These are phyloP conservation scores for Vigna trinervia DNA, from an alignment of 306 rosid species.

Conservation along the genomic window DNA sequence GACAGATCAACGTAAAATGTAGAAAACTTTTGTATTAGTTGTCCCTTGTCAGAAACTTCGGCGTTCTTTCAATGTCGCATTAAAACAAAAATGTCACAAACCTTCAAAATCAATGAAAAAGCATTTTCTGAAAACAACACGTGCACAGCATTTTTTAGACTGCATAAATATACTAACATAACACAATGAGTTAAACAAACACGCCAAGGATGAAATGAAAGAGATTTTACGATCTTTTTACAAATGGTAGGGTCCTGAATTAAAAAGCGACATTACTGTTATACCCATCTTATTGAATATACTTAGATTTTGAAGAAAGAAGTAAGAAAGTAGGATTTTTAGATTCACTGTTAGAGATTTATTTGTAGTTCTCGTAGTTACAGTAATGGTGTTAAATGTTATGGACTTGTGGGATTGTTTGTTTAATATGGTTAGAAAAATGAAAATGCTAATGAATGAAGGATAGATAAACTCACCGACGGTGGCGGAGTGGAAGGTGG, in stretches of 20 bases:
- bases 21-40: neutral
- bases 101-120: neutral
- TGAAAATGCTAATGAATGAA: neutral
- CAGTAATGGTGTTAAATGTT: no score
- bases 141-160: neutral
- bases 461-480: conserved; percentile 58
- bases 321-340: no score
- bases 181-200: neutral
- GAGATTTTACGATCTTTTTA: neutral
- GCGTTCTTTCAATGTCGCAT: neutral
- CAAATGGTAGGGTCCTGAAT: neutral
- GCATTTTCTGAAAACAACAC: neutral
- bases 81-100: neutral
- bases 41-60: neutral
- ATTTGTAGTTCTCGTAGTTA: no score
- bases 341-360: no score
- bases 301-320: no score
- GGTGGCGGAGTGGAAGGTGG: conserved; percentile 92
- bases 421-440: no score
- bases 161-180: neutral
- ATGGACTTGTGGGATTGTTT: no score
- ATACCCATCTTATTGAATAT: neutral
- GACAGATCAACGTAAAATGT: neutral
- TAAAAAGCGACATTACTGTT: neutral
- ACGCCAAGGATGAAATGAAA: neutral